These are phyloP conservation scores for Eimeria praecox DNA, from an alignment of 169 alveolate species.

Conservation along the genomic window DNA sequence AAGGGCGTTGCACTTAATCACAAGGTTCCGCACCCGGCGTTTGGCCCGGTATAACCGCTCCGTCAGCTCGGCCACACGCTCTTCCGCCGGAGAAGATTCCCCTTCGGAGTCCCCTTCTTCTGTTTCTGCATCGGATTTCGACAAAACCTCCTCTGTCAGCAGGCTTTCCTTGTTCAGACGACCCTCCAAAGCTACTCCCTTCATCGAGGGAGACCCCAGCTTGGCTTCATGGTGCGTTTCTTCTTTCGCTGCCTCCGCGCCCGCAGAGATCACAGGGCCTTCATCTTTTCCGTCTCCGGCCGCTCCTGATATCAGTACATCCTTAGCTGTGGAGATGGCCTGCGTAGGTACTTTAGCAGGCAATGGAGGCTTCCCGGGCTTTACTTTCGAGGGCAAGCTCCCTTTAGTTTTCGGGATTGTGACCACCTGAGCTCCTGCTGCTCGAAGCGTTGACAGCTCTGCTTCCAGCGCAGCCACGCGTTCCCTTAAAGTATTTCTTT, in stretches of 20 bases:
- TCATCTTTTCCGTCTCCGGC: background rate
- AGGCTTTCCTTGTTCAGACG: constrained; percentile 38
- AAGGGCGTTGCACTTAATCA: constrained; percentile 64
- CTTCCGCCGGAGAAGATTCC: constrained; percentile 28
- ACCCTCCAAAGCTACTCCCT: background rate
- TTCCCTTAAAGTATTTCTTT: constrained; percentile 55
- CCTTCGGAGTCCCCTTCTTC: constrained; percentile 65
- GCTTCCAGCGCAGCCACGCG: constrained; percentile 48
- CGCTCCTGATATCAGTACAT: background rate
- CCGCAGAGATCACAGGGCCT: background rate
- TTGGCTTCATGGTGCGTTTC: background rate
- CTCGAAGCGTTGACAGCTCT: constrained; percentile 21
- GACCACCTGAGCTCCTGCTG: background rate
- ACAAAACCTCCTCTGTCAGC: constrained; percentile 54
- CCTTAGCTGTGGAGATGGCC: background rate
- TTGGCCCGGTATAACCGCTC: constrained; percentile 65
- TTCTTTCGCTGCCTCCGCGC: background rate
- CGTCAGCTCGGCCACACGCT: constrained; percentile 44
- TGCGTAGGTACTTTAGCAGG: constrained; percentile 2
- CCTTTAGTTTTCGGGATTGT: constrained; percentile 10
- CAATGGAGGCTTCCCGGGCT: constrained; percentile 2
- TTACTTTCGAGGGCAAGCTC: background rate
- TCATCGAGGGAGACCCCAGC: background rate
- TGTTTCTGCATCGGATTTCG: constrained; percentile 75
- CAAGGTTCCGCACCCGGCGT: constrained; percentile 72